Evolutionary conservation across 306 rosid species (phyloP).

Genomic region (Corylus heterophylla): DNA sequence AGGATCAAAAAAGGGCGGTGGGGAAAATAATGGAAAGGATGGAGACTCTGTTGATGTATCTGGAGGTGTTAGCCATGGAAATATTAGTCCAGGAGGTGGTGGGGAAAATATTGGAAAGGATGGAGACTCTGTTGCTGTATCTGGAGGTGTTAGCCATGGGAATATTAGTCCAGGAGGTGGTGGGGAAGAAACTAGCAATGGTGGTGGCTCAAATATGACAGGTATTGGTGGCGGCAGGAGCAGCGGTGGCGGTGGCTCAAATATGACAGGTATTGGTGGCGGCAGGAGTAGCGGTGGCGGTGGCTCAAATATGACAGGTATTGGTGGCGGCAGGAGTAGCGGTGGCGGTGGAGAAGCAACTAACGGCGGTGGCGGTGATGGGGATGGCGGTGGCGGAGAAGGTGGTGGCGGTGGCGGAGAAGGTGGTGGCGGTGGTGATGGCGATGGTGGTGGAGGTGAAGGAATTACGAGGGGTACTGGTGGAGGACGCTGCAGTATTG

Average conservation of each 20-base stretch:
- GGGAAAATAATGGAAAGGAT: constrained; percentile 17
- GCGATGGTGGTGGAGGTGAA: background rate
- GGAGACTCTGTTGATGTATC: constrained; percentile 24
- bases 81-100: constrained; percentile 40
- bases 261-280: too few species aligned
- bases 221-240: constrained; percentile 39
- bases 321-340: too few species aligned
- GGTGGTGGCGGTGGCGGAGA: constrained; percentile 10
- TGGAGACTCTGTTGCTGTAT: constrained; percentile 17
- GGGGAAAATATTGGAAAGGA: constrained; percentile 27
- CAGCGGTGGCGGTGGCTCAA: constrained; percentile 27
- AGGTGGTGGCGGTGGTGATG: background rate
- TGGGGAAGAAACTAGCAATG: constrained; percentile 36
- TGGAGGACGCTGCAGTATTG: too few species aligned
- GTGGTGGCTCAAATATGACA: constrained; percentile 30
- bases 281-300: too few species aligned
- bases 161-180: constrained; percentile 40
- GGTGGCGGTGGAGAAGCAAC: too few species aligned
- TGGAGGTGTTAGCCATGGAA: constrained; percentile 59
- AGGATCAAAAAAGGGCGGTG: constrained; percentile 9
- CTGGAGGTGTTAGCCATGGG: constrained; percentile 60
- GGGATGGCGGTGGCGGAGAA: constrained; percentile 17
- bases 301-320: too few species aligned
- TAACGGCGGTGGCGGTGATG: constrained; percentile 11
- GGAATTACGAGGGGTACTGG: too few species aligned